Percentiles rank a stretch among this genome's conserved stretches.
phyloP scores from a whole-genome alignment of 805 yeast species.

The Kazachstania taianensis region DNA sequence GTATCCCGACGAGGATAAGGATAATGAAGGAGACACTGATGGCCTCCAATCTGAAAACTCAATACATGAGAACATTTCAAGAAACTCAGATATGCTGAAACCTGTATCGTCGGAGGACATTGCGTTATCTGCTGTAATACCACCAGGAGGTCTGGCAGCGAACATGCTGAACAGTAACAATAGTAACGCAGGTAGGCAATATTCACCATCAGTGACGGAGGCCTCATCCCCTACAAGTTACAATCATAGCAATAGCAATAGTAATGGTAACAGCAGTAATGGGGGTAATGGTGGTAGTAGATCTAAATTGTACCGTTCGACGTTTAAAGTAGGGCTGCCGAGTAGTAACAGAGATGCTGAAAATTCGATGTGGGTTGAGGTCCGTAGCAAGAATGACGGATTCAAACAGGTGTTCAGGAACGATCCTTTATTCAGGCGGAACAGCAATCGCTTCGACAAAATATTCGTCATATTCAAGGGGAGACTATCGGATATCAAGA shows the following conservation, averaged over 20 bases:
- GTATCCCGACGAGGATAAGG: slow-evolving; percentile 7
- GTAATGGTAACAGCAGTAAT: neutral
- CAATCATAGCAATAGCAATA: neutral
- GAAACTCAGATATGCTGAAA: no score
- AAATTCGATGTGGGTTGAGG: slow-evolving; percentile 20
- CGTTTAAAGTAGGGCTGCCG: slow-evolving; percentile 16
- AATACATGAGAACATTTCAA: neutral
- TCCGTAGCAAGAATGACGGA: slow-evolving; percentile 12
- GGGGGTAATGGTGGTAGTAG: no score
- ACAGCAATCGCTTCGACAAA: slow-evolving; percentile 19
- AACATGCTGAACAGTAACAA: slow-evolving; percentile 1
- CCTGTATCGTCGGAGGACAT: neutral
- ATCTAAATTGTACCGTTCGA: slow-evolving; percentile 9
- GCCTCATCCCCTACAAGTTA: neutral
- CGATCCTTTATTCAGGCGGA: slow-evolving; percentile 20
- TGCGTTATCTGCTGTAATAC: neutral
- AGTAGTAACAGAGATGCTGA: slow-evolving; percentile 3
- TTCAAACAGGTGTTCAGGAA: slow-evolving; percentile 15
- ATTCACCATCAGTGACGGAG: neutral
- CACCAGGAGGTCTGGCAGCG: neutral
- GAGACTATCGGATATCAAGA: slow-evolving; percentile 6
- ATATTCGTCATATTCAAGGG: slow-evolving; percentile 10
- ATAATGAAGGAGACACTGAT: neutral
- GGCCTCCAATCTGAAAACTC: neutral
- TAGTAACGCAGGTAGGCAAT: neutral